A percentile compares a stretch with the other conserved stretches of the same genome.
Conservation (phyloP, 371 early-diverging fungal species). For the Mortierella sp. region DNA sequence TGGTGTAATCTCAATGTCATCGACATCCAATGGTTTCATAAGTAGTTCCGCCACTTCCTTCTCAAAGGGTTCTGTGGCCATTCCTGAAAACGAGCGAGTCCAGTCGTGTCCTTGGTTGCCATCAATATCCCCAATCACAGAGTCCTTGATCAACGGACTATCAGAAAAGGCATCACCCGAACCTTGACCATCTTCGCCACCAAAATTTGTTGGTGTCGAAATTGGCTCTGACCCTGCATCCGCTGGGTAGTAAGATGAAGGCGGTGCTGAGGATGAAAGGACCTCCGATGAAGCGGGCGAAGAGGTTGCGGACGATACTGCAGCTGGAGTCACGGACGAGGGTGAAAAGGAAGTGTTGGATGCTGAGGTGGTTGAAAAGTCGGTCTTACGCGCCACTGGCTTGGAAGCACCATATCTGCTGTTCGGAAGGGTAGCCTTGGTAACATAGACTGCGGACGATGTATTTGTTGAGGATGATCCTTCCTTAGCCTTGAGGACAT, state of each 20-base stretch:
- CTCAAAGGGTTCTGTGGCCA: constrained; percentile 79
- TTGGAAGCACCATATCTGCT: too few relatives aligned
- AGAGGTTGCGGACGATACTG: neutral
- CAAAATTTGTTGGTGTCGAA: neutral
- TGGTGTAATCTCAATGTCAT: constrained; percentile 94
- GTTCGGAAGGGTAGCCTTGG: too few relatives aligned
- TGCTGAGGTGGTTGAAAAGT: neutral
- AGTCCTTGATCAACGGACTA: constrained; percentile 26
- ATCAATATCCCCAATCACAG: constrained; percentile 31
- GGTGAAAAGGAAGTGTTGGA: neutral
- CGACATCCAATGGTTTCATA: constrained; percentile 72
- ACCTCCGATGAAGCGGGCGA: neutral
- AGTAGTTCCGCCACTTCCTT: constrained; percentile 76
- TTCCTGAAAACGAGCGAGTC: constrained; percentile 80
- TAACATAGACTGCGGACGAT: too few relatives aligned
- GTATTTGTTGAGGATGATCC: too few relatives aligned
- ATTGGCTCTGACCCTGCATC: neutral
- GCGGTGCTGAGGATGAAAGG: neutral
- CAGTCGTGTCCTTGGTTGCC: constrained; percentile 59
- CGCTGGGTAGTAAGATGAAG: neutral
- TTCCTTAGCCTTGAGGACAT: constrained; percentile 9
- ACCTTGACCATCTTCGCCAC: neutral
- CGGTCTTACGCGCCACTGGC: neutral
- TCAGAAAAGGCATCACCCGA: constrained; percentile 14
- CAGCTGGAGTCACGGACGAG: neutral